Base-by-base conservation (phyloP, 164 flowering plant species). In the Stephania cephalantha region DNA sequence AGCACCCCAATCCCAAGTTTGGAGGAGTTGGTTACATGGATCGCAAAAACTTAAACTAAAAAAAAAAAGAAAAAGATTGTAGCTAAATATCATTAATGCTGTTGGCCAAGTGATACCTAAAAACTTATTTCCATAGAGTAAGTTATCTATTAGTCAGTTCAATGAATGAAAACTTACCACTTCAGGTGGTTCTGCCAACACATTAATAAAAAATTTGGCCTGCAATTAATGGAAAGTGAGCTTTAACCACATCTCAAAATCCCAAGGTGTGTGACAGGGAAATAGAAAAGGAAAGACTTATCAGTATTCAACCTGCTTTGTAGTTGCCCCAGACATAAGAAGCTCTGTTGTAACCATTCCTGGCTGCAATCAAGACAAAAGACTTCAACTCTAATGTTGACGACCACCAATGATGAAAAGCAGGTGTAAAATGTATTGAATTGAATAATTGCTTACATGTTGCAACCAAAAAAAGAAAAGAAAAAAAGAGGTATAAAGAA, bases 321-420 rank as follows among this genome's bases (percentile, higher is more conserved):
- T 89, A 55, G 81, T 88, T 15, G 97, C 99, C 73, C 99, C 97
- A 15, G 97, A 86, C 99, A 95, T 93, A 72, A 95, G 93, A 79
- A 95, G 97, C 77, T 95, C 97, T 42, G 99, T 93, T 71, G 97
- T 95, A 45, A 95, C 99, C 99, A 95, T 95, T 70, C 97, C 99
- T 22, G 97, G 99, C 99, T 95, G 90, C 80, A 85, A 77, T 18
- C 12, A 7, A 69, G 44, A 18, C 48, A 72, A 81, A 71, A 5
- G 44, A 35, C 42, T 35, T 35, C 4, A 35, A 8, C 53, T 48
- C 11, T 48, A 48, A 8, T 48, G 53, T 0, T 9, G 9, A 7
- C 53, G 53, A 48, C 53, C 11, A 48, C 0, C 65, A 58, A 58
- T 58, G 22, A 58, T 15, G 65, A 58, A 8, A 58, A 58, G 7